Base-by-base conservation (phyloP, 2,329 filamentous ascomycete species). In the Pseudogymnoascus sp. region DNA sequence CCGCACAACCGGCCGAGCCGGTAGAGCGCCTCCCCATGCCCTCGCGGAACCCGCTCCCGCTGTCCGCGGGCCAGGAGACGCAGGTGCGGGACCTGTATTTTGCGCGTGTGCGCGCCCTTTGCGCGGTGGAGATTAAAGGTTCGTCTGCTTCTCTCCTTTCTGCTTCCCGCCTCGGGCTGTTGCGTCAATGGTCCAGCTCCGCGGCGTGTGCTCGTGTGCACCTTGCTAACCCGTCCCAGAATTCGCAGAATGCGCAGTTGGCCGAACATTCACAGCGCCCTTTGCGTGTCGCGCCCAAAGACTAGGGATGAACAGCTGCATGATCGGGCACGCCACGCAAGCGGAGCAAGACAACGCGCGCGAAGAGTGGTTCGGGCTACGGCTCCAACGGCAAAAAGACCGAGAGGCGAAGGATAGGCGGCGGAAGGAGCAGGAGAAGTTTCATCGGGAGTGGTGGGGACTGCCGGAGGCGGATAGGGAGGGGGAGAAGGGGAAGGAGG, bases 221-320 rank as follows among this genome's bases (percentile, higher is more conserved):
- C 39, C 43, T 39, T 34, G n/a, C 13, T 48, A 8, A 43, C 39
- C 28, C 11, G 2, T 21, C 6, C 16, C 70, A 97, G 93, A 90
- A 67, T 99, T 99, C 75, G 95, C 95, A 65, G 87, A 89, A 69
- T 99, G 95, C 81, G 93, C 93, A 62, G 83, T 88, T 61, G 88
- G 89, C 73, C 90, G 91, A 68, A 98, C 93, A 5, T 85, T 98
- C 71, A 92, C 88, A 64, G 90, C 95, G 65, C 89, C 92, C 11
- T 97, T 95, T 81, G 84, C 87, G 62, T 99, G 95, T 80, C 88
- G 92, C 63, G 78, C 83, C 60, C 83, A 93, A 73, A 89, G 92
- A 72, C 86, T 88, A 67, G 81, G 83, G 37, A 99, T 99, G 95
- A 99, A 99, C 79, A 82, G 80, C 67, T 99, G 95, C 80, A 97